These are phyloP conservation scores for Neopestalotiopsis clavispora DNA, from an alignment of 2,329 filamentous ascomycete species.

Conservation along the genomic window DNA sequence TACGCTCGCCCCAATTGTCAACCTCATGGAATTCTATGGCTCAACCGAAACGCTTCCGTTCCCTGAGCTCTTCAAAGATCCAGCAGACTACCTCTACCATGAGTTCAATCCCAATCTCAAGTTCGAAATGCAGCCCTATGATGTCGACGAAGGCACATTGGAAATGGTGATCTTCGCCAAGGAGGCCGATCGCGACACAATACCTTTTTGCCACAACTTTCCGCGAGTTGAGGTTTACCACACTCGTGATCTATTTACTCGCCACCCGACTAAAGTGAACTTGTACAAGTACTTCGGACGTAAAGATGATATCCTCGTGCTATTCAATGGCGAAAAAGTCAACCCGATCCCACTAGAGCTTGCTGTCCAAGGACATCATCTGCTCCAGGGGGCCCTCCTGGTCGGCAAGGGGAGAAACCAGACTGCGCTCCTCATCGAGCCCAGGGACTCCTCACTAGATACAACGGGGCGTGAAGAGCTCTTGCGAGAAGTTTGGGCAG, in stretches of 20 bases:
- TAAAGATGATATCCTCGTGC: slow-evolving; percentile 48
- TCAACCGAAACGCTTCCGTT: neutral
- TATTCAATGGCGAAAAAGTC: slow-evolving; percentile 50
- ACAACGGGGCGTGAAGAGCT: slow-evolving; percentile 9
- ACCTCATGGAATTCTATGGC: neutral
- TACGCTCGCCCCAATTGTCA: neutral
- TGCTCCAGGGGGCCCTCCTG: slow-evolving; percentile 27
- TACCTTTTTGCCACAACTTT: slow-evolving; percentile 38
- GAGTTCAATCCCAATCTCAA: slow-evolving; percentile 29
- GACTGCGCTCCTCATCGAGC: slow-evolving; percentile 43
- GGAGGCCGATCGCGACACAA: slow-evolving; percentile 25
- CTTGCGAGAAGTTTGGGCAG: slow-evolving; percentile 16
- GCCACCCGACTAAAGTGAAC: slow-evolving; percentile 39
- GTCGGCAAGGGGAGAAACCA: slow-evolving; percentile 41
- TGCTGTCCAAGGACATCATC: slow-evolving; percentile 30
- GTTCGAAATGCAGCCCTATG: slow-evolving; percentile 33
- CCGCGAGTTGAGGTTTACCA: slow-evolving; percentile 38
- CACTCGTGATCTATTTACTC: slow-evolving; percentile 44
- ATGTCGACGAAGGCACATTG: slow-evolving; percentile 23
- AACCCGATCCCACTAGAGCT: slow-evolving; percentile 46
- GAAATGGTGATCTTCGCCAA: slow-evolving; percentile 33
- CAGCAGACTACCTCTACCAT: neutral
- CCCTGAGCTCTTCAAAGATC: neutral
- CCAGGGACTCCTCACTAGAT: slow-evolving; percentile 17
- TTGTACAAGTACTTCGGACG: slow-evolving; percentile 45